Evolutionary conservation across 2,329 filamentous ascomycete genomes (phyloP), one percentile per base, ranked within the genome.

Genomic region (Claviceps citrina): DNA sequence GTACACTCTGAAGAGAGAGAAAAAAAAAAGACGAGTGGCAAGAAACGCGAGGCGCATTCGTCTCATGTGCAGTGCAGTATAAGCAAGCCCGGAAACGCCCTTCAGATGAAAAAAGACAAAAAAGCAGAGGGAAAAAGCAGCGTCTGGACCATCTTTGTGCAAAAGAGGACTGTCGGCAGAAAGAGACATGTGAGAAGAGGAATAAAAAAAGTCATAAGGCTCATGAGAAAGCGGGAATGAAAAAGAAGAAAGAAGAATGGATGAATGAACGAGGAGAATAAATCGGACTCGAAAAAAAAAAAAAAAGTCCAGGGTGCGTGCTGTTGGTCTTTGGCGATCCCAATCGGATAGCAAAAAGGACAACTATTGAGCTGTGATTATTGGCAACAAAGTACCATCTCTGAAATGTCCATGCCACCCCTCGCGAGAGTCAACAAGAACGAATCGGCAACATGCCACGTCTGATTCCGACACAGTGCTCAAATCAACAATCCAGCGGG

Each of bases 41-140:
- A n/a, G n/a, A n/a, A n/a, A n/a, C n/a, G n/a, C n/a, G n/a, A n/a
- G n/a, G n/a, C n/a, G n/a, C n/a, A n/a, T n/a, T n/a, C n/a, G n/a
- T n/a, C n/a, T n/a, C n/a, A n/a, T n/a, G n/a, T n/a, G n/a, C n/a
- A n/a, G n/a, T n/a, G n/a, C n/a, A n/a, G n/a, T n/a, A 40, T 38
- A 38, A 48, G 39, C 43, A 42, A 38, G 8, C 42, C 45, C 43
- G 31, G 35, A 42, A 51, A 51, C 49, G 47, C 49, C 48, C 35
- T 36, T 47, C 43, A 46, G 43, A 40, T 44, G 30, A 31, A 41
- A 27, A 7, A 15, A 8, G 5, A 32, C 3, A 13, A 13, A 31
- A 20, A 32, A 24, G 5, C 10, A 34, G 13, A 24, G 31, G 22
- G 7, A 22, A 34, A 43, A 38, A 42, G 31, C 33, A 27, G 40